Evolutionary conservation across 1,284 basidiomycete genomes (phyloP).

Genomic region (Fomitopsis schrenkii): DNA sequence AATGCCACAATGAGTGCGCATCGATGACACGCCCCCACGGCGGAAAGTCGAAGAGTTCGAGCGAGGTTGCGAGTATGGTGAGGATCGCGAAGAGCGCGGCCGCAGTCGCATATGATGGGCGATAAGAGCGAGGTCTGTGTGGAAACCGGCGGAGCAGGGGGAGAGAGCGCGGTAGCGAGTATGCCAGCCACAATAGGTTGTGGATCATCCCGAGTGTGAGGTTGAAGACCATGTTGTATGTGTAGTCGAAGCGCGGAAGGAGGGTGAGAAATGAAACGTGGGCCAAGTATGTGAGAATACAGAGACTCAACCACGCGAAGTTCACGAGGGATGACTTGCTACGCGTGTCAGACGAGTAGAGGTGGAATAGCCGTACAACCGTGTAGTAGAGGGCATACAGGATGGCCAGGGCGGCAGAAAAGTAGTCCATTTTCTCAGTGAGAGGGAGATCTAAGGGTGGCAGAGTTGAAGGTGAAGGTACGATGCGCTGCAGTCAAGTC

Average conservation of each 20-base stretch:
- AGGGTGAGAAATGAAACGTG: constrained; percentile 81
- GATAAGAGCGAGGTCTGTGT: constrained; percentile 44
- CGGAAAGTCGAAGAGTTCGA: constrained; percentile 94
- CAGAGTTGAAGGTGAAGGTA: constrained; percentile 5
- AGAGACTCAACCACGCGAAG: constrained; percentile 41
- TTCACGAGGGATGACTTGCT: constrained; percentile 3
- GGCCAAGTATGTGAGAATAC: constrained; percentile 48
- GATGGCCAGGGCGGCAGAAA: constrained; percentile 86
- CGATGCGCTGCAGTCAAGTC: not conserved
- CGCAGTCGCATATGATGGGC: constrained; percentile 49
- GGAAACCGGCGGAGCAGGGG: constrained; percentile 53
- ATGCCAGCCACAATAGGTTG: constrained; percentile 84
- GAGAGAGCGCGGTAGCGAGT: constrained; percentile 53
- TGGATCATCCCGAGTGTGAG: constrained; percentile 73
- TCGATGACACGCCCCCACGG: constrained; percentile 79
- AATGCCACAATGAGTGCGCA: constrained; percentile 94
- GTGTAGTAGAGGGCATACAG: constrained; percentile 74
- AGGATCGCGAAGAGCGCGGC: constrained; percentile 63
- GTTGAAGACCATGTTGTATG: constrained; percentile 93
- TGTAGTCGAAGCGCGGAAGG: constrained; percentile 86
- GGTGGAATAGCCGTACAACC: constrained; percentile 71
- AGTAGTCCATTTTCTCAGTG: constrained; percentile 95
- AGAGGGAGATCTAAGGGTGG: constrained; percentile 59
- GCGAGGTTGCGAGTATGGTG: constrained; percentile 72
- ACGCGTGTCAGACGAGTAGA: constrained; percentile 51